Base-by-base conservation (phyloP, 192 early-diverging fungal species). In the Glomus cerebriforme region DNA sequence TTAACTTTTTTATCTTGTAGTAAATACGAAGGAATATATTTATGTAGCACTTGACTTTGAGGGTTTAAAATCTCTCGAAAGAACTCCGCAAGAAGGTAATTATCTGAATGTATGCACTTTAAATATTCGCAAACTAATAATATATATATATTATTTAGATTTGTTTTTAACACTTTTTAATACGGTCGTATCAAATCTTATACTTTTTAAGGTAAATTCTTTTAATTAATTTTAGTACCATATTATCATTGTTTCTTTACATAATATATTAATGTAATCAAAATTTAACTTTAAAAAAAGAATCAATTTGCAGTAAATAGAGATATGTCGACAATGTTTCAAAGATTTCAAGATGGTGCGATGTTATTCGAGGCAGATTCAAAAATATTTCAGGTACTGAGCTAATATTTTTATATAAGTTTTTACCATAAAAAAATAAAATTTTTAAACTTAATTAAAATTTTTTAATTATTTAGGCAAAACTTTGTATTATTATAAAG, bases 261-360 rank as follows among this genome's bases (percentile, higher is more conserved):
- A 22, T 4, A 43, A 10, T 3, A n/a, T 22, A 9, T 24, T 70
- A 24, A 39, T 45, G 10, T n/a, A 43, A 7, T 7, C 10, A 24
- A 22, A 32, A 7, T 35, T 43, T 27, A 12, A n/a, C n/a, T n/a
- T n/a, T n/a, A n/a, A n/a, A 37, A 35, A 65, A 15, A 78, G 59
- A 79, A 74, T 59, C 68, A 75, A 15, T 79, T 79, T 59, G 27
- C 79, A 10, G 32, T 79, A 7, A 73, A 45, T 17, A 9, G 79
- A 58, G 79, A 80, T n/a, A 75, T 80, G 17, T 76, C 79, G 1
- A 26, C 59, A 29, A 80, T 80, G 79, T 80, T 80, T 59, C 71
- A 75, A 35, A 58, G 73, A 64, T 80, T 80, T 63, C 72, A 80
- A 58, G 79, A 67, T 49, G 62, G 76, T 5, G 59, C 63, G 2